Conservation (phyloP, 257 asterid genomes). For the Solanum verrucosum region DNA sequence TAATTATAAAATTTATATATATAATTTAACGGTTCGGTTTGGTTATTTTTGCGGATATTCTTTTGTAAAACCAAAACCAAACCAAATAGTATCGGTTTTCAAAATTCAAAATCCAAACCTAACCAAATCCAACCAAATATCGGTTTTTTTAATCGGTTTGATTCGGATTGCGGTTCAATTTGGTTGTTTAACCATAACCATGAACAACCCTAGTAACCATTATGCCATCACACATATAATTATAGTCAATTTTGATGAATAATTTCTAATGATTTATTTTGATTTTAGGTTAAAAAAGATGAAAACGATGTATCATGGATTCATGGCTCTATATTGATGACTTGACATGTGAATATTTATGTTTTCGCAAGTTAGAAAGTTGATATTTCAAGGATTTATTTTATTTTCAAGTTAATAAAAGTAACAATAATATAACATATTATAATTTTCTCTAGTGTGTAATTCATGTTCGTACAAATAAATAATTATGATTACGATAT, state of each 20-base stretch:
- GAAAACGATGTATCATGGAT: background rate
- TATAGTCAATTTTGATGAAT: background rate
- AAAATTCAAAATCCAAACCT: no score
- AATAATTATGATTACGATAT: background rate
- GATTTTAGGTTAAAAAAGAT: background rate
- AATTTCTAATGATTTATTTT: background rate
- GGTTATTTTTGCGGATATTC: no score
- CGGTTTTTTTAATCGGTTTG: no score
- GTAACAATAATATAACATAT: background rate
- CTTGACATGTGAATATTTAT: background rate
- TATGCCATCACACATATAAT: background rate
- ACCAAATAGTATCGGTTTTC: no score
- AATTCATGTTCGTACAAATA: fast-evolving
- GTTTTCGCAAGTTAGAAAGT: no score
- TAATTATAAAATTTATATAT: no score
- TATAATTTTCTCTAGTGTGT: background rate
- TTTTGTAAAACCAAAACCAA: no score
- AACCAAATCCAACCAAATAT: no score
- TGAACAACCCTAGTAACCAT: no score
- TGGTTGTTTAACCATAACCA: no score
- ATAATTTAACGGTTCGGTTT: no score
- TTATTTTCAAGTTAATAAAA: background rate
- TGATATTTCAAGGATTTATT: background rate
- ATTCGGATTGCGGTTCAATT: no score
- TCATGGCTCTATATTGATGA: background rate